These are phyloP conservation scores for Alternaria brassicae DNA, from an alignment of 2,329 filamentous ascomycete genomes.

Conservation along the genomic window DNA sequence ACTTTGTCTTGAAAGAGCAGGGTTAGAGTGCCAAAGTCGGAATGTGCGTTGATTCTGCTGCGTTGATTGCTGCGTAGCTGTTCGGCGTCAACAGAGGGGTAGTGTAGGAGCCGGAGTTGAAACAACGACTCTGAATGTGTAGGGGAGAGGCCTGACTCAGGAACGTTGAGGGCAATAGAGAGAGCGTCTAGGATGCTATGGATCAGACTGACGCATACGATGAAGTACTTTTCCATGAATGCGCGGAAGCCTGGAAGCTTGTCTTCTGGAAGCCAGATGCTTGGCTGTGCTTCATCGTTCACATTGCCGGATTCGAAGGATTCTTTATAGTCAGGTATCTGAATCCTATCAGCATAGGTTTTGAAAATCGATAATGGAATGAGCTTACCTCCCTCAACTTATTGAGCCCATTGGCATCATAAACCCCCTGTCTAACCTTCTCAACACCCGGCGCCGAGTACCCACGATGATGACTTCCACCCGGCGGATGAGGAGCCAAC, in stretches of 20 bases:
- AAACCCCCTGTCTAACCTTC: conserved; percentile 46
- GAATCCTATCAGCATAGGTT: neutral
- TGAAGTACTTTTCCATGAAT: conserved; percentile 41
- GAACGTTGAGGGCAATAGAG: conserved; percentile 31
- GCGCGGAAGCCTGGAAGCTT: conserved; percentile 51
- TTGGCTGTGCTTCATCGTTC: too few relatives aligned
- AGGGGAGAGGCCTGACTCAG: conserved; percentile 22
- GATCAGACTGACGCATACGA: conserved; percentile 26
- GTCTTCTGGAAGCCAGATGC: too few relatives aligned
- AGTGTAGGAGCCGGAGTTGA: conserved; percentile 51
- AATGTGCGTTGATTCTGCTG: conserved; percentile 52
- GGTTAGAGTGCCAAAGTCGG: conserved; percentile 53
- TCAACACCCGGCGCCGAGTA: conserved; percentile 50
- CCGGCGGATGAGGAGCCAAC: conserved; percentile 50
- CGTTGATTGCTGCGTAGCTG: conserved; percentile 34
- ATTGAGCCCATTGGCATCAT: conserved; percentile 25
- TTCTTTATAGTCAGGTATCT: conserved; percentile 45
- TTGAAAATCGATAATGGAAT: neutral
- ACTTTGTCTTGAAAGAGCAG: conserved; percentile 53
- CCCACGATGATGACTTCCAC: conserved; percentile 50
- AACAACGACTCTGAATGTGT: conserved; percentile 40
- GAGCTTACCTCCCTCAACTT: conserved; percentile 20
- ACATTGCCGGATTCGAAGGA: too few relatives aligned
- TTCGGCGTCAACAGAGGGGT: conserved; percentile 42
- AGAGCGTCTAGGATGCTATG: conserved; percentile 39